Conservation (phyloP, 495 filamentous ascomycete genomes). For the Penicillium bialowiezense region DNA sequence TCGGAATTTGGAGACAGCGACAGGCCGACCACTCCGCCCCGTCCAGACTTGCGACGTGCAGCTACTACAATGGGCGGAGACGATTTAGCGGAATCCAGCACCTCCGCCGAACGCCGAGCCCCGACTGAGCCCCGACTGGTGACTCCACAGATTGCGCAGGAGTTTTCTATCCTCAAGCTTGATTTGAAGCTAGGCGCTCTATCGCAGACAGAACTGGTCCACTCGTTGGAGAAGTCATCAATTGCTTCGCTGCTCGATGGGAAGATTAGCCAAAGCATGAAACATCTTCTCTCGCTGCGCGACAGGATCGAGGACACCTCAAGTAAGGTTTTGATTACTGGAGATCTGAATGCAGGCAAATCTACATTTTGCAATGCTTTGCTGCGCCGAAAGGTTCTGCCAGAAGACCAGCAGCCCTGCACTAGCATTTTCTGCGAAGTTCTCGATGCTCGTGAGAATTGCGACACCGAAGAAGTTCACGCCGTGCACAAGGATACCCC, state of each 20-base stretch:
- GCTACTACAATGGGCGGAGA: slow-evolving; percentile 66
- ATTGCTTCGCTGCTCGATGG: slow-evolving; percentile 88
- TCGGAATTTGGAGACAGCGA: slow-evolving; percentile 37
- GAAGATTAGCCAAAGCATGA: slow-evolving; percentile 88
- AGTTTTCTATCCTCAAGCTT: slow-evolving; percentile 92
- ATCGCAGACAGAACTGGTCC: slow-evolving; percentile 86
- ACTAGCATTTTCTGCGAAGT: slow-evolving; percentile 99
- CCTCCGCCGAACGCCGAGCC: slow-evolving; percentile 54
- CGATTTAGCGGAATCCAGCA: slow-evolving; percentile 67
- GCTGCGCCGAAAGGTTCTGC: slow-evolving; percentile 84
- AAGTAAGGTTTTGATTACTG: slow-evolving; percentile 96
- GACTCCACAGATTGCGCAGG: slow-evolving; percentile 88
- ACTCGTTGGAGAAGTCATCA: slow-evolving; percentile 91
- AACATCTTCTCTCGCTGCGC: slow-evolving; percentile 79
- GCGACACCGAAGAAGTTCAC: slow-evolving; percentile 89
- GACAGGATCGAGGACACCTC: slow-evolving; percentile 96
- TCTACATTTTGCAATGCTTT: slow-evolving; percentile 98
- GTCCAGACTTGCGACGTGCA: slow-evolving; percentile 63
- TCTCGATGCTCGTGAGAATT: slow-evolving; percentile 85
- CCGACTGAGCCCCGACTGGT: slow-evolving; percentile 70
- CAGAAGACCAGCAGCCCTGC: slow-evolving; percentile 98
- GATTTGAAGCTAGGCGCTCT: slow-evolving; percentile 86
- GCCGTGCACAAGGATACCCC: slow-evolving; percentile 75
- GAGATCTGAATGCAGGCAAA: slow-evolving; percentile 95
- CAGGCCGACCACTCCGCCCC: slow-evolving; percentile 36